Evolutionary conservation across 345 rosid species (phyloP).

Genomic region (Melastoma malabathricum): DNA sequence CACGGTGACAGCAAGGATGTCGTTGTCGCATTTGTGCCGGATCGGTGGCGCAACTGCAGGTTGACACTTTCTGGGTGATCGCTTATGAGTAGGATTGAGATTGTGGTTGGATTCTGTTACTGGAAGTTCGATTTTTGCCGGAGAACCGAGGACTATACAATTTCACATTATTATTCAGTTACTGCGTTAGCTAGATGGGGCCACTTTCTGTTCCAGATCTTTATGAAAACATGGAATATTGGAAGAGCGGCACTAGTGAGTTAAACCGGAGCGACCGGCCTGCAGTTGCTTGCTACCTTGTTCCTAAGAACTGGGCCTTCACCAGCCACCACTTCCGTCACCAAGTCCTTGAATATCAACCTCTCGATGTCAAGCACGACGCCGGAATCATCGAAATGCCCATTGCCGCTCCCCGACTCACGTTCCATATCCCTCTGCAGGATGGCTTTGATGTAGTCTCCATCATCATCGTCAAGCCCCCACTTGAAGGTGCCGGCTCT

Average conservation of each 20-base stretch:
- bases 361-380: conserved; percentile 60
- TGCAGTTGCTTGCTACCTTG: conserved; percentile 23
- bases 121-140: too few relatives aligned
- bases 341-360: conserved; percentile 70
- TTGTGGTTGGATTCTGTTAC: too few relatives aligned
- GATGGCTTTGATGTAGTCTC: conserved; percentile 29
- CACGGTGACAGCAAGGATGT: too few relatives aligned
- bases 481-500: conserved; percentile 28
- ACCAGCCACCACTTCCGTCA: conserved; percentile 46
- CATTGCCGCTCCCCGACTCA: conserved; percentile 35
- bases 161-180: too few relatives aligned
- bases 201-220: background rate
- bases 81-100: too few relatives aligned
- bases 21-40: too few relatives aligned
- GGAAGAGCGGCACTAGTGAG: background rate
- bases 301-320: conserved; percentile 21
- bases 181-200: too few relatives aligned
- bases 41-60: too few relatives aligned
- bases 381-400: conserved; percentile 37
- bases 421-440: conserved; percentile 37
- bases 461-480: conserved; percentile 29
- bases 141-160: too few relatives aligned
- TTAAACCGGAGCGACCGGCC: conserved; percentile 38
- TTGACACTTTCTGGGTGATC: too few relatives aligned
- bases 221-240: background rate